Conservation (phyloP, 179 eudicot genomes). For the Sideroxylon spinosum region DNA sequence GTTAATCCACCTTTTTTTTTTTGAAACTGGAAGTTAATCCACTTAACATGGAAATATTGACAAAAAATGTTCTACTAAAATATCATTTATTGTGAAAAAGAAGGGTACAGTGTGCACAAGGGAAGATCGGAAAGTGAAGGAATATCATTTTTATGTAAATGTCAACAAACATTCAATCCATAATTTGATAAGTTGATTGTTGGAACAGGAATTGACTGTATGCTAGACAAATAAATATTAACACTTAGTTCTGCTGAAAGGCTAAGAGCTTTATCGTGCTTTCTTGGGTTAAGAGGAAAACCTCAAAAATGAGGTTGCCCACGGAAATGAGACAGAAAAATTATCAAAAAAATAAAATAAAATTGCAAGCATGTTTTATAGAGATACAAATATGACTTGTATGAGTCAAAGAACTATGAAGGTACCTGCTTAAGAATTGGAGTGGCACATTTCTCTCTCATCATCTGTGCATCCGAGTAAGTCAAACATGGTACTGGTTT, state of each 20-base stretch:
- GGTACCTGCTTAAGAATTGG: constrained; percentile 80
- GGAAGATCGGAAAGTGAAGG: neutral
- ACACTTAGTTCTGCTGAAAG: no score
- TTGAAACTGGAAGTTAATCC: neutral
- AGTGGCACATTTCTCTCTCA: constrained; percentile 90
- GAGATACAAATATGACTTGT: no score
- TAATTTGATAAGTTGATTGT: neutral
- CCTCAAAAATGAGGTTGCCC: neutral
- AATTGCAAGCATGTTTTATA: no score
- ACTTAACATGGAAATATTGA: no score
- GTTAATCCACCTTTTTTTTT: neutral
- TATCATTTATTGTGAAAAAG: neutral
- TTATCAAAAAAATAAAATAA: no score
- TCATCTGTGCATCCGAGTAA: constrained; percentile 61
- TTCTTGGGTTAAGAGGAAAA: neutral
- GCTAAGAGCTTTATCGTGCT: no score
- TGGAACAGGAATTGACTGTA: no score
- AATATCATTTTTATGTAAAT: neutral
- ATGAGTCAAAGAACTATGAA: neutral
- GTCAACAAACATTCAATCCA: neutral
- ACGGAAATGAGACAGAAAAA: neutral
- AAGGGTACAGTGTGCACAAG: neutral
- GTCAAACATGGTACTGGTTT: constrained; percentile 96
- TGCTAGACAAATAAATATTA: no score
- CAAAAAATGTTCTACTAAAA: neutral